These are phyloP conservation scores for Gynandropsis gynandra DNA, from an alignment of 345 rosid species.

Conservation along the genomic window DNA sequence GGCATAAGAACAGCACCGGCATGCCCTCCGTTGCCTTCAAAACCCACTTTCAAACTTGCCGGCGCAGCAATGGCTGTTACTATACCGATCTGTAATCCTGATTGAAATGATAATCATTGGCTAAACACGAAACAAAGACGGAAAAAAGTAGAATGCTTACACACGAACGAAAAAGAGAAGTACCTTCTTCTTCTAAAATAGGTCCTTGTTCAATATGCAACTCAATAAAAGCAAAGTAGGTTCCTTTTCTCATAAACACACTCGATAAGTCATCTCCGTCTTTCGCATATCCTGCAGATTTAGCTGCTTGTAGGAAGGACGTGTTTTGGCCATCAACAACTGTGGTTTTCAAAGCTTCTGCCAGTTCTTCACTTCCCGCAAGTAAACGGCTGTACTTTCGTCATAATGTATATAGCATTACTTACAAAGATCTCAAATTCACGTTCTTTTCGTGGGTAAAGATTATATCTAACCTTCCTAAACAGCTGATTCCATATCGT, in stretches of 20 bases:
- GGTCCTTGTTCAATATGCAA: constrained; percentile 97
- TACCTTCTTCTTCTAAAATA: constrained; percentile 81
- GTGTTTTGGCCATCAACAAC: constrained; percentile 61
- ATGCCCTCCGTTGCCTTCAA: constrained; percentile 93
- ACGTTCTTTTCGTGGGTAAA: not conserved
- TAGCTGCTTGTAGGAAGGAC: constrained; percentile 74
- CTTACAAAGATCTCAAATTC: not conserved
- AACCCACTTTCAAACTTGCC: constrained; percentile 85
- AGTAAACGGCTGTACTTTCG: constrained; percentile 63
- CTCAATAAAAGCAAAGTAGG: constrained; percentile 78
- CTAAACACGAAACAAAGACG: not conserved
- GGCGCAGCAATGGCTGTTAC: constrained; percentile 98
- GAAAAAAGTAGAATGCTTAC: not conserved
- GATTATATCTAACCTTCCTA: constrained; percentile 65
- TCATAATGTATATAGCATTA: not conserved
- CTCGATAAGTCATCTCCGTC: constrained; percentile 44
- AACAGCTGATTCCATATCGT: constrained; percentile 86
- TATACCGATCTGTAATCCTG: constrained; percentile 74
- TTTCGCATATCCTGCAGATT: constrained; percentile 69
- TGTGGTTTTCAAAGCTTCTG: constrained; percentile 46
- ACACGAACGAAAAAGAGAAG: not conserved
- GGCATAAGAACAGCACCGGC: constrained; percentile 98
- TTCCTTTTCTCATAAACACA: constrained; percentile 58
- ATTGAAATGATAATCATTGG: not conserved
- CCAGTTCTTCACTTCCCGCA: constrained; percentile 59